A percentile compares a stretch with the other conserved stretches of the same genome.
Conservation (phyloP, 805 yeast species). For the Saccharomycopsis lassenensis region DNA sequence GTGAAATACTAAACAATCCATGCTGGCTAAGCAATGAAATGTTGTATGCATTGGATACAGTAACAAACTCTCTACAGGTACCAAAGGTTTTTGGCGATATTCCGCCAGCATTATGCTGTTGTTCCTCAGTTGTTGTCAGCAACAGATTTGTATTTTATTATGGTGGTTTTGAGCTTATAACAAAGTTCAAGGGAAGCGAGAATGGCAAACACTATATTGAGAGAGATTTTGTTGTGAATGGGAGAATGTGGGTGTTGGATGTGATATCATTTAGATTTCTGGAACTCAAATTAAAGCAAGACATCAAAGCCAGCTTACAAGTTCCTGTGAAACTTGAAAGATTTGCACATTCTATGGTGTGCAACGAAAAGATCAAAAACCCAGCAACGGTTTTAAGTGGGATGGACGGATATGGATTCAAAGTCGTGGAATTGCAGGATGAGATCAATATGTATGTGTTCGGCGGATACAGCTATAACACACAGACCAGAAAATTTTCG, state of each 20-base stretch:
- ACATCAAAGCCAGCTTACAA: constrained; percentile 4
- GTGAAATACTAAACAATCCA: constrained; percentile 32
- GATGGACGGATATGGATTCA: too few relatives aligned
- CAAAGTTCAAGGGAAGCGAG: constrained; percentile 22
- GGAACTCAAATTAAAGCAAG: constrained; percentile 21
- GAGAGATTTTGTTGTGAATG: constrained; percentile 37
- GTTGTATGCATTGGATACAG: constrained; percentile 29
- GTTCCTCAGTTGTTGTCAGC: constrained; percentile 39
- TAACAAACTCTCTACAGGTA: constrained; percentile 27
- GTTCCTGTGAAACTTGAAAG: constrained; percentile 9
- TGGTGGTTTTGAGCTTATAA: constrained; percentile 54
- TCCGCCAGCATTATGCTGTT: constrained; percentile 44
- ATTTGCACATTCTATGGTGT: constrained; percentile 13
- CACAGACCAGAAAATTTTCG: constrained; percentile 4
- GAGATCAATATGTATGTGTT: constrained; percentile 12
- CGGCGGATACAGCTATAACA: constrained; percentile 9
- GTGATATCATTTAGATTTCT: constrained; percentile 36
- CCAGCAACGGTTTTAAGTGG: too few relatives aligned
- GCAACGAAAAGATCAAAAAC: too few relatives aligned
- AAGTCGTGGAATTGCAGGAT: too few relatives aligned
- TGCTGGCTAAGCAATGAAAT: constrained; percentile 29
- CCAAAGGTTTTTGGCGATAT: constrained; percentile 29
- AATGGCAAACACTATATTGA: constrained; percentile 29
- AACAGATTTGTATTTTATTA: constrained; percentile 47
- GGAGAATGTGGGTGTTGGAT: constrained; percentile 51